phyloP scores from a whole-genome alignment of 306 rosid genomes.

The Quercus engelmannii region DNA sequence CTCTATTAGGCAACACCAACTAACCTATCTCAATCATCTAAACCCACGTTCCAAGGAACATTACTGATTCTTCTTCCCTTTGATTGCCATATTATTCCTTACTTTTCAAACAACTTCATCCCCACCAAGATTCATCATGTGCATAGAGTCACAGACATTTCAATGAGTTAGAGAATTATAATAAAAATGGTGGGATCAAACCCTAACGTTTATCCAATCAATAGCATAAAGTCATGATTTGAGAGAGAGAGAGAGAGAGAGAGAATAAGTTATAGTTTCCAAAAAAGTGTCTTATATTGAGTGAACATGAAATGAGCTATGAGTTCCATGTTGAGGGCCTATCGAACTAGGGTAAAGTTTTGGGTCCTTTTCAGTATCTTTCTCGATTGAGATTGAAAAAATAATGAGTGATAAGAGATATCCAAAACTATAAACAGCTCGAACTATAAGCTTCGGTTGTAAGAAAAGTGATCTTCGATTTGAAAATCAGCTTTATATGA shows the following conservation, averaged over 20 bases:
- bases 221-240: neutral
- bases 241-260: neutral
- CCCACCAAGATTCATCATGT: conserved; percentile 19
- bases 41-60: conserved; percentile 28
- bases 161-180: conserved; percentile 14
- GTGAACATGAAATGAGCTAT: conserved; percentile 12
- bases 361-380: conserved; percentile 14
- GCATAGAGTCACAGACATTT: neutral
- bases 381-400: conserved; percentile 15
- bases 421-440: too few relatives aligned
- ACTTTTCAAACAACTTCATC: conserved; percentile 2
- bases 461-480: too few relatives aligned
- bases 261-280: neutral
- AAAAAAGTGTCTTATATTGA: conserved; percentile 10
- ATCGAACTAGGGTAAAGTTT: neutral
- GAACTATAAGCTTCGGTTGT: too few relatives aligned
- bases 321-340: conserved; percentile 2
- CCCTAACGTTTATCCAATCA: conserved; percentile 5
- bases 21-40: conserved; percentile 33
- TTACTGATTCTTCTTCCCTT: conserved; percentile 8
- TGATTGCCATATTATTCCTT: conserved; percentile 34
- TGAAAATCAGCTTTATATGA: too few relatives aligned
- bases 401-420: neutral
- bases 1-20: conserved; percentile 33
- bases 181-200: neutral